These are phyloP conservation scores for Balansia obtecta DNA, from an alignment of 2,329 filamentous ascomycete genomes.

Conservation along the genomic window DNA sequence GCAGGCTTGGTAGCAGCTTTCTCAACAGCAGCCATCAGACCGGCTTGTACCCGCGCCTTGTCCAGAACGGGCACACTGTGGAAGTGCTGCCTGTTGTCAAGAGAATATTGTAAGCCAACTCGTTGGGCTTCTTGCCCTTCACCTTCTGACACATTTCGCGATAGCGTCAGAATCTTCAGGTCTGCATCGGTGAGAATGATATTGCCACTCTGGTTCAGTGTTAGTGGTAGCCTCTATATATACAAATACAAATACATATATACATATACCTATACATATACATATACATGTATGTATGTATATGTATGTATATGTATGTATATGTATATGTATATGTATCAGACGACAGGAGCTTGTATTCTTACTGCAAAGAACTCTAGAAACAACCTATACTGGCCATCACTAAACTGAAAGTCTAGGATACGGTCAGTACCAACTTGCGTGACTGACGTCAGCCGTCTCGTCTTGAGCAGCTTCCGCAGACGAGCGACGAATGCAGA, in stretches of 20 bases:
- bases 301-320: too few relatives aligned
- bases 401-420: slow-evolving; percentile 83
- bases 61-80: slow-evolving; percentile 63
- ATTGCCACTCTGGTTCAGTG: slow-evolving; percentile 57
- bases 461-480: slow-evolving; percentile 78
- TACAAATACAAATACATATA: too few relatives aligned
- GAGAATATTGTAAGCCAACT: slow-evolving; percentile 63
- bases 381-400: slow-evolving; percentile 77
- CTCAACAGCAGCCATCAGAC: slow-evolving; percentile 53
- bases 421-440: slow-evolving; percentile 92
- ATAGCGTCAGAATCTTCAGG: slow-evolving; percentile 66
- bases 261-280: too few relatives aligned
- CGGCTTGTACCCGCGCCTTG: slow-evolving; percentile 55
- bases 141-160: slow-evolving; percentile 69
- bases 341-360: not conserved
- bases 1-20: slow-evolving; percentile 35
- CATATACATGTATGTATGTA: too few relatives aligned
- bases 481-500: slow-evolving; percentile 76
- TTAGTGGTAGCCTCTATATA: not conserved
- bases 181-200: slow-evolving; percentile 83
- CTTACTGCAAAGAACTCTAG: slow-evolving; percentile 79
- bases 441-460: slow-evolving; percentile 64
- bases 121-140: slow-evolving; percentile 75
- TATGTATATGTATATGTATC: too few relatives aligned
- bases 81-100: slow-evolving; percentile 78